Conservation (phyloP, 805 yeast genomes). For the Candida boleticola region DNA sequence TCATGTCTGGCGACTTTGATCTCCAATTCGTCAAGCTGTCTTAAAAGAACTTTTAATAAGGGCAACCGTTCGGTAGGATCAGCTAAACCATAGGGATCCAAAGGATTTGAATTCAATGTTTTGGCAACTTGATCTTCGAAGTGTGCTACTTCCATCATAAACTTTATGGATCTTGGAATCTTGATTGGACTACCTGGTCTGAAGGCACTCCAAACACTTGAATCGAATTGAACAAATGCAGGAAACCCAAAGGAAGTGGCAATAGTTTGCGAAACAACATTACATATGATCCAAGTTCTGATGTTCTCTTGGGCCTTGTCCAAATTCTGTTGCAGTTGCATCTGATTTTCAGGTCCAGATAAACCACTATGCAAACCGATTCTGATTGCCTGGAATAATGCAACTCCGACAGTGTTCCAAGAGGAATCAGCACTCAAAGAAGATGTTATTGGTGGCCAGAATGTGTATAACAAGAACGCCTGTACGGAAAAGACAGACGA, state of each 20-base stretch:
- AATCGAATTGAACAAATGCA: slow-evolving; percentile 82
- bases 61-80: slow-evolving; percentile 74
- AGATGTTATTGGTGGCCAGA: slow-evolving; percentile 96
- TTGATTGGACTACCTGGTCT: slow-evolving; percentile 43
- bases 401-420: slow-evolving; percentile 93
- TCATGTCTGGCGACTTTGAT: slow-evolving; percentile 40
- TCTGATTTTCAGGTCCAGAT: slow-evolving; percentile 51
- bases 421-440: slow-evolving; percentile 93
- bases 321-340: slow-evolving; percentile 15
- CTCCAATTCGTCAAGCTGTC: slow-evolving; percentile 77
- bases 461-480: slow-evolving; percentile 81
- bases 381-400: slow-evolving; percentile 87
- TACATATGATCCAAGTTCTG: slow-evolving; percentile 92
- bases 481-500: slow-evolving; percentile 93
- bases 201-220: slow-evolving; percentile 56
- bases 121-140: slow-evolving; percentile 84
- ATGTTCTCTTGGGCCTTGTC: slow-evolving; percentile 69
- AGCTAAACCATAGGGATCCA: slow-evolving; percentile 63
- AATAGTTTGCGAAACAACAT: slow-evolving; percentile 82
- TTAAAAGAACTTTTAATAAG: slow-evolving; percentile 63
- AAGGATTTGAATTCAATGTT: slow-evolving; percentile 68
- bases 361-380: slow-evolving; percentile 69
- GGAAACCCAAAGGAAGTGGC: slow-evolving; percentile 96
- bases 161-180: slow-evolving; percentile 61
- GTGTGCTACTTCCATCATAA: slow-evolving; percentile 78